phyloP scores from a whole-genome alignment of 306 rosid species.

The Acacia confusa region DNA sequence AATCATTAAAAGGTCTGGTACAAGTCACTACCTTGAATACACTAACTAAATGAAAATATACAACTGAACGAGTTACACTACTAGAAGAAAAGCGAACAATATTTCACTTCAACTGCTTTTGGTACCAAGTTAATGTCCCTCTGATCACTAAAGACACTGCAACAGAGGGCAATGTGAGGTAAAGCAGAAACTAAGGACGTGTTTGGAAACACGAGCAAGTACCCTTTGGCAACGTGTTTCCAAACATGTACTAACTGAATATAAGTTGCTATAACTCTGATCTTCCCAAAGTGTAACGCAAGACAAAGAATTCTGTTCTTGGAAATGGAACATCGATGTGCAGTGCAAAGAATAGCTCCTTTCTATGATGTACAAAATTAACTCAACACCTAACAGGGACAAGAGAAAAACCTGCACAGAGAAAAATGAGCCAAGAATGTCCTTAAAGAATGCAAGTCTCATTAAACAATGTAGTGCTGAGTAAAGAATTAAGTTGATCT shows the following conservation, averaged over 20 bases:
- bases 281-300: constrained; percentile 34
- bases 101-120: constrained; percentile 22
- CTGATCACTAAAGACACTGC: not conserved
- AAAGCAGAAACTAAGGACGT: not conserved
- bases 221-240: not conserved
- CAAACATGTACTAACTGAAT: not conserved
- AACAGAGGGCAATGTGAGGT: too few relatives aligned
- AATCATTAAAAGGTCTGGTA: too few relatives aligned
- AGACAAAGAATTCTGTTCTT: constrained; percentile 7
- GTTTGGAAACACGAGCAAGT: not conserved
- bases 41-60: too few relatives aligned
- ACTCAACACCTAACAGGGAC: constrained; percentile 21
- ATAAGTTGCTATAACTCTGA: constrained; percentile 38
- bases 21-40: too few relatives aligned
- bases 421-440: constrained; percentile 11
- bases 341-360: constrained; percentile 23
- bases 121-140: constrained; percentile 26
- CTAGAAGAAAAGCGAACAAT: not conserved
- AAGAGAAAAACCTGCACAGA: constrained; percentile 45
- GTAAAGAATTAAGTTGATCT: constrained; percentile 12
- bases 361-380: constrained; percentile 1
- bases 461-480: not conserved
- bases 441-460: not conserved
- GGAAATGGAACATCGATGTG: constrained; percentile 30
- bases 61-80: not conserved